These are phyloP conservation scores for Trichoderma koningii DNA, from an alignment of 2,329 filamentous ascomycete species.

Conservation along the genomic window DNA sequence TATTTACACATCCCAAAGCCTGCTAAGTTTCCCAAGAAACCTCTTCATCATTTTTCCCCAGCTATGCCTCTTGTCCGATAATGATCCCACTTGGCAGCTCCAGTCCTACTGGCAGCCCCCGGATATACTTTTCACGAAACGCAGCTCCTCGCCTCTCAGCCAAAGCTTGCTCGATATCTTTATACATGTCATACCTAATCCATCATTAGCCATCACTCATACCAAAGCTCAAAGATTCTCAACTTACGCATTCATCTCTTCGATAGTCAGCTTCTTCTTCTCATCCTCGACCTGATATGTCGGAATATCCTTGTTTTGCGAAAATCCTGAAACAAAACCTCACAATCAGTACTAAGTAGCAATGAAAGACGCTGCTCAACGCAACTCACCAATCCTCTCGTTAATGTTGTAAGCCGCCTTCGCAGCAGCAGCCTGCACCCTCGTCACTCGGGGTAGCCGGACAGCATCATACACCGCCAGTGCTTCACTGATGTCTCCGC, in stretches of 20 bases:
- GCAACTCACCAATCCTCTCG: conserved; percentile 56
- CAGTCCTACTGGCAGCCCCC: conserved; percentile 51
- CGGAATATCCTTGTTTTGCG: conserved; percentile 56
- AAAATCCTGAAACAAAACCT: conserved; percentile 53
- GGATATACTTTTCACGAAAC: conserved; percentile 45
- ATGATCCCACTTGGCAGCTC: conserved; percentile 53
- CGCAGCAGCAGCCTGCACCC: conserved; percentile 59
- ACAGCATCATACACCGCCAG: conserved; percentile 56
- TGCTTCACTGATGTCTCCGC: conserved; percentile 50
- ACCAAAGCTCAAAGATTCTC: rapidly evolving
- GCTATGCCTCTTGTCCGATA: conserved; percentile 32
- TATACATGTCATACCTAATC: conserved; percentile 59
- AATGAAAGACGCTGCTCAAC: not conserved
- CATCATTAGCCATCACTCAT: not conserved
- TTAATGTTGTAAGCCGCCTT: conserved; percentile 64
- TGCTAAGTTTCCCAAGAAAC: too few relatives aligned
- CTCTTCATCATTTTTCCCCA: too few relatives aligned
- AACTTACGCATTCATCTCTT: conserved; percentile 67
- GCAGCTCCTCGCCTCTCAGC: conserved; percentile 38
- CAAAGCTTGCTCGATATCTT: conserved; percentile 54
- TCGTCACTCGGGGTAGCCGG: conserved; percentile 55
- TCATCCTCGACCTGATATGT: conserved; percentile 65
- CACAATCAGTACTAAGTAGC: not conserved
- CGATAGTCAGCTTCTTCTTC: conserved; percentile 64
- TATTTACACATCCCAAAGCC: not conserved